A percentile compares a stretch with the other conserved stretches of the same genome.
Evolutionary conservation across 106 monocot genomes (phyloP).

Genomic region (Platanthera zijinensis): DNA sequence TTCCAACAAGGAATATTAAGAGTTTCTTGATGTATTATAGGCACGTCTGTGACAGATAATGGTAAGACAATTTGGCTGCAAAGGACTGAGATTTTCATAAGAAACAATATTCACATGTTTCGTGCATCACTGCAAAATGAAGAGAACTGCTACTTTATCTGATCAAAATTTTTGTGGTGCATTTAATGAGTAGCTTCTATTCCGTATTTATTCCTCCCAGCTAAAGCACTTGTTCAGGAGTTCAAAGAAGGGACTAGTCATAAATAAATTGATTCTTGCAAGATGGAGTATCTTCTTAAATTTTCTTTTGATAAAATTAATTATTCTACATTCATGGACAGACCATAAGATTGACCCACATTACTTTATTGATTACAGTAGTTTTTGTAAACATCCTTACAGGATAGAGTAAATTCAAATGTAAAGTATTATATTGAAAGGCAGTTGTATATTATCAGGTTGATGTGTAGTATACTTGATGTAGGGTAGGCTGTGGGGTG

Average conservation of each 20-base stretch:
- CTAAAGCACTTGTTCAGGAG: neutral
- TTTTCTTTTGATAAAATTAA: neutral
- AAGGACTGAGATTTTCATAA: too few species aligned
- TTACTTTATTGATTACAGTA: neutral
- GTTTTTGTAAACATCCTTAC: neutral
- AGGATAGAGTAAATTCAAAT: neutral
- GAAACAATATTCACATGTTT: too few species aligned
- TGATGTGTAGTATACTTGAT: neutral
- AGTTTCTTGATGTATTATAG: too few species aligned
- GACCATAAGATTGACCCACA: neutral
- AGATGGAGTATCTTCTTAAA: neutral
- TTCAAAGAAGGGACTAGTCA: neutral
- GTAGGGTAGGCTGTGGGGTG: too few species aligned
- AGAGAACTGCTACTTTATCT: neutral
- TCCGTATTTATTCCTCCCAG: neutral
- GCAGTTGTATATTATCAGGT: neutral
- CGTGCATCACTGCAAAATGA: neutral
- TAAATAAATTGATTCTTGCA: neutral
- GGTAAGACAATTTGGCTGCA: too few species aligned
- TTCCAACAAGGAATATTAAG: too few species aligned
- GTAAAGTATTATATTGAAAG: neutral
- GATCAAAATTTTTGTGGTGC: neutral
- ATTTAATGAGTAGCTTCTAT: neutral
- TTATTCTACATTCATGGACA: neutral
- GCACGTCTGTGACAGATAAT: too few species aligned